Base-by-base conservation (phyloP, 176 grass and related monocot species). In the Chloris gayana region DNA sequence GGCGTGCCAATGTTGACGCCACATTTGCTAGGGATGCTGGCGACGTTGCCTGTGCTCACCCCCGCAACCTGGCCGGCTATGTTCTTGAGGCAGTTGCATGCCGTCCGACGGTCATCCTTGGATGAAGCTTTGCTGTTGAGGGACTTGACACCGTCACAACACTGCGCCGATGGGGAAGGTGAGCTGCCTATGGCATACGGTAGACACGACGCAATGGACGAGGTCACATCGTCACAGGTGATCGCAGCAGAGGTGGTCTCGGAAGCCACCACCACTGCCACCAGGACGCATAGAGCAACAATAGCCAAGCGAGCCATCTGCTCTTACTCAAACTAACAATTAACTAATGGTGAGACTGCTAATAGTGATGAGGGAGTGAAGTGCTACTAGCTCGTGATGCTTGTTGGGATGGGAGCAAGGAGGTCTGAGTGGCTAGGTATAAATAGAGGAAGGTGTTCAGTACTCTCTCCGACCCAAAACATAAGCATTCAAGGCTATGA, bases 191-290 rank as follows among this genome's bases (percentile, higher is more conserved):
- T 83, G 34, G 73, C 75, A 56, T 94, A 94, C 13, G 53, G 14
- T 22, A 87, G 19, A 77, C 89, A 94, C 29, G 89, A 87, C 60
- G 73, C 37, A 29, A 91, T 45, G 2, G 76, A 9, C 19, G 83
- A 85, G 4, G 83, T 67, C 76, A 94, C 89, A 7, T 94, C 51
- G 1, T 66, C 7, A 73, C 89, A 61, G 58, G 11, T 61, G 24
- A 61, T 29, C 58, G 58, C 58, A 11, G 58, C 58, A 12, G 58
- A 61, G 58, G 58, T 24, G 1, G 58, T 14, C 58, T 27, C 24
- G 10, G 57, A 9, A 11, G 25, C 58, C 9, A 14, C 24, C 24
- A 60, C n/a, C n/a, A 14, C 57, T 11, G 24, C n/a, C 4, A 61
- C 11, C 0, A 61, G 5, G 58, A 27, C 24, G 11, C 4, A 11